phyloP scores from a whole-genome alignment of 306 rosid genomes.

The Canavalia ensiformis region DNA sequence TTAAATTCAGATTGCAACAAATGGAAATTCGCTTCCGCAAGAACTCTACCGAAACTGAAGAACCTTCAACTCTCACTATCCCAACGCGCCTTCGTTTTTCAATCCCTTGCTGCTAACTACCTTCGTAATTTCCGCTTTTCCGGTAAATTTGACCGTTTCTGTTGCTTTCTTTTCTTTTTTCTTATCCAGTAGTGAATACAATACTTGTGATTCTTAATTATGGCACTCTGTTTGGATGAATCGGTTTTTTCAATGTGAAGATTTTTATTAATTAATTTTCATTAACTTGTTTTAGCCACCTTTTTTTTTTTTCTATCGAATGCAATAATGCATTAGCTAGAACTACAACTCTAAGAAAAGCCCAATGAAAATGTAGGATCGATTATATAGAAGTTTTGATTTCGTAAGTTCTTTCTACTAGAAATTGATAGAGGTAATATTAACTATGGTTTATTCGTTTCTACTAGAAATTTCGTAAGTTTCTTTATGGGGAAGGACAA shows the following conservation, averaged over 20 bases:
- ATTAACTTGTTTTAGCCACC: neutral
- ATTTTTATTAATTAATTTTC: neutral
- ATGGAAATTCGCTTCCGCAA: conserved; percentile 45
- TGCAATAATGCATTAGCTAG: conserved; percentile 2
- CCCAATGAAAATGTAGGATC: conserved; percentile 14
- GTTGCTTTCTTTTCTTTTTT: neutral
- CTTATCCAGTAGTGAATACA: too few relatives aligned
- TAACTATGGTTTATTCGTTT: neutral
- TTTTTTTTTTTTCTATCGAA: neutral
- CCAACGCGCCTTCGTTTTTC: conserved; percentile 48
- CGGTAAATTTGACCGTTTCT: conserved; percentile 46
- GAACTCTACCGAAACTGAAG: conserved; percentile 36
- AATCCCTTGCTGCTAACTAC: conserved; percentile 41
- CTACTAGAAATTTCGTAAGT: neutral
- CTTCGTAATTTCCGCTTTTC: conserved; percentile 49
- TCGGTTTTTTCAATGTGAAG: conserved; percentile 21
- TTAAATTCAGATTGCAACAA: conserved; percentile 51
- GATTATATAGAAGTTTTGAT: neutral
- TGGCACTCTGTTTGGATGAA: neutral
- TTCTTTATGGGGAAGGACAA: neutral
- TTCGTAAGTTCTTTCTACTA: neutral
- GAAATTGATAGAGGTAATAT: neutral
- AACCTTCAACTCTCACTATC: conserved; percentile 42
- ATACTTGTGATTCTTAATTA: too few relatives aligned
- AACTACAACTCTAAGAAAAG: neutral